A percentile compares a stretch with the other conserved stretches of the same genome.
Evolutionary conservation across 306 rosid genomes (phyloP).

Genomic region (Fagus sylvatica): DNA sequence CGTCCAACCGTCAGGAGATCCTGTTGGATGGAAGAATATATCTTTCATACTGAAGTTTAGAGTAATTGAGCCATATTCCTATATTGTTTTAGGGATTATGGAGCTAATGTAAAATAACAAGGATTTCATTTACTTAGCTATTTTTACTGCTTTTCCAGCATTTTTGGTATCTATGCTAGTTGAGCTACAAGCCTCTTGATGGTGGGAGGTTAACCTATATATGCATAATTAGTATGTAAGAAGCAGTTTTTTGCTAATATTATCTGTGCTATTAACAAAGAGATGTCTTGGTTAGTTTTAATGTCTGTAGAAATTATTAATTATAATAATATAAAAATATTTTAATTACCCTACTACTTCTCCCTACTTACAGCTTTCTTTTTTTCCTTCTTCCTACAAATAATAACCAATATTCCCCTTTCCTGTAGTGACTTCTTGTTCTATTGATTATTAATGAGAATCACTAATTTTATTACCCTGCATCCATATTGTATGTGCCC

Average conservation of each 20-base stretch:
- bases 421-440: neutral
- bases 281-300: neutral
- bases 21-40: constrained; percentile 26
- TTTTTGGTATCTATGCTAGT: neutral
- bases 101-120: neutral
- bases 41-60: constrained; percentile 17
- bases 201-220: neutral
- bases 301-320: neutral
- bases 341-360: neutral
- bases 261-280: neutral
- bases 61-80: constrained; percentile 19
- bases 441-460: neutral
- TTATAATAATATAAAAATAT: neutral
- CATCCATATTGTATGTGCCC: neutral
- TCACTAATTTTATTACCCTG: neutral
- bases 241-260: neutral
- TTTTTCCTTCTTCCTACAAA: neutral
- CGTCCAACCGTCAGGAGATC: constrained; percentile 36
- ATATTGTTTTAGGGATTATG: constrained; percentile 3
- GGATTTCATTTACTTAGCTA: neutral
- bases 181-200: no score
- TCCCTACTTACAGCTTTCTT: neutral
- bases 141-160: neutral
- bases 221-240: neutral
- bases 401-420: neutral